Percentiles rank a stretch among this genome's conserved stretches.
Conservation (phyloP, 805 yeast species). For the Ogataea pilisensis region DNA sequence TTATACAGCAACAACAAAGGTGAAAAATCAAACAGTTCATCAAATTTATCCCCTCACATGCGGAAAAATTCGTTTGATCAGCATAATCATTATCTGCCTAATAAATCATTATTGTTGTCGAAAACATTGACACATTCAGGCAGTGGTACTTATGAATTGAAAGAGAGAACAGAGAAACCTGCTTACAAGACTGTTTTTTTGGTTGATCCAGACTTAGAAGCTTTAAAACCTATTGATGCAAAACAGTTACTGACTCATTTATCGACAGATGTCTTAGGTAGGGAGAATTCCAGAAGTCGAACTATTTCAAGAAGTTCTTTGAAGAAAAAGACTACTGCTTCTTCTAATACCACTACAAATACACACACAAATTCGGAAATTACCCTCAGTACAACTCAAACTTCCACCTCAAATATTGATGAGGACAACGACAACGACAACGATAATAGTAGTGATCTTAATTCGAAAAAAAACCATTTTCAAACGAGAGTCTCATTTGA, state of each 20-base stretch:
- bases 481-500: slow-evolving; percentile 46
- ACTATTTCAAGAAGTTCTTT: slow-evolving; percentile 1
- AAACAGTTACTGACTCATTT: slow-evolving; percentile 8
- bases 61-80: neutral
- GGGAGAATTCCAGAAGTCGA: neutral
- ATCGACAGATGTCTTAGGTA: neutral
- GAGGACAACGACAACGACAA: too few relatives aligned
- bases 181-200: slow-evolving; percentile 25
- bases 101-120: slow-evolving; percentile 3
- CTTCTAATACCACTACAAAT: neutral
- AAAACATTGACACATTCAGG: slow-evolving; percentile 26
- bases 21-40: neutral
- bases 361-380: neutral
- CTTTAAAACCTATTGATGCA: slow-evolving; percentile 22
- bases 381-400: neutral
- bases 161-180: slow-evolving; percentile 5
- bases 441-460: too few relatives aligned
- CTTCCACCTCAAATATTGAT: too few relatives aligned
- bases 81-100: too few relatives aligned
- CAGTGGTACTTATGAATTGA: slow-evolving; percentile 10
- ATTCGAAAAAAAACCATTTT: slow-evolving; percentile 11
- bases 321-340: neutral
- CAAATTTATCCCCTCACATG: neutral
- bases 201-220: slow-evolving; percentile 12
- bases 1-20: neutral